phyloP scores from a whole-genome alignment of 2,329 filamentous ascomycete genomes.

The Paraconiothyrium sp. region DNA sequence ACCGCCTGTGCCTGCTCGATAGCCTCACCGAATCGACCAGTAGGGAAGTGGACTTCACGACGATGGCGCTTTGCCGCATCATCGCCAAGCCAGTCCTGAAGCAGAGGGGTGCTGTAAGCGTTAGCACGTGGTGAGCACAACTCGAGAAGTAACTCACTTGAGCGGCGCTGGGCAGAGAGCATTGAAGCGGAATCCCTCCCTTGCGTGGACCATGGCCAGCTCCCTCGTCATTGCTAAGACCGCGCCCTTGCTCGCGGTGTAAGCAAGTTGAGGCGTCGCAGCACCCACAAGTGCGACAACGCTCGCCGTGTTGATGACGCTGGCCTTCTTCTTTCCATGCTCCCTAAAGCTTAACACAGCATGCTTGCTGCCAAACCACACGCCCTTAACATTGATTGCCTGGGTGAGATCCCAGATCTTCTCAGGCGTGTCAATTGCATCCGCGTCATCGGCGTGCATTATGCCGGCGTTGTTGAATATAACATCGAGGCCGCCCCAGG shows the following conservation, averaged over 20 bases:
- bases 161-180: slow-evolving; percentile 87
- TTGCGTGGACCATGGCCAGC: slow-evolving; percentile 88
- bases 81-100: slow-evolving; percentile 94
- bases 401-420: slow-evolving; percentile 95
- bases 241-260: slow-evolving; percentile 93
- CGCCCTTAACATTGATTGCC: slow-evolving; percentile 95
- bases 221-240: slow-evolving; percentile 91
- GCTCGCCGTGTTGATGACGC: slow-evolving; percentile 91
- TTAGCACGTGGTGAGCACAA: slow-evolving; percentile 22
- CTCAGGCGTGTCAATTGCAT: slow-evolving; percentile 83
- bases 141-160: slow-evolving; percentile 64
- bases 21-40: slow-evolving; percentile 89
- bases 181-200: slow-evolving; percentile 91
- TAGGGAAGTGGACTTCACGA: slow-evolving; percentile 89
- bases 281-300: slow-evolving; percentile 88
- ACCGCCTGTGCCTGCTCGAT: slow-evolving; percentile 92
- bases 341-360: slow-evolving; percentile 82
- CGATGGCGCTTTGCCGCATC: slow-evolving; percentile 82
- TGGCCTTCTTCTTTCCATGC: slow-evolving; percentile 79
- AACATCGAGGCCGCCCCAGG: slow-evolving; percentile 87
- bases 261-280: slow-evolving; percentile 88
- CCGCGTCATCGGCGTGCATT: slow-evolving; percentile 79
- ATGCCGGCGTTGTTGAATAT: slow-evolving; percentile 99
- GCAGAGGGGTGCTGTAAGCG: slow-evolving; percentile 73
- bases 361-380: slow-evolving; percentile 97